Evolutionary conservation across 2,329 filamentous ascomycete species (phyloP).

Genomic region (Neonectria hederae): DNA sequence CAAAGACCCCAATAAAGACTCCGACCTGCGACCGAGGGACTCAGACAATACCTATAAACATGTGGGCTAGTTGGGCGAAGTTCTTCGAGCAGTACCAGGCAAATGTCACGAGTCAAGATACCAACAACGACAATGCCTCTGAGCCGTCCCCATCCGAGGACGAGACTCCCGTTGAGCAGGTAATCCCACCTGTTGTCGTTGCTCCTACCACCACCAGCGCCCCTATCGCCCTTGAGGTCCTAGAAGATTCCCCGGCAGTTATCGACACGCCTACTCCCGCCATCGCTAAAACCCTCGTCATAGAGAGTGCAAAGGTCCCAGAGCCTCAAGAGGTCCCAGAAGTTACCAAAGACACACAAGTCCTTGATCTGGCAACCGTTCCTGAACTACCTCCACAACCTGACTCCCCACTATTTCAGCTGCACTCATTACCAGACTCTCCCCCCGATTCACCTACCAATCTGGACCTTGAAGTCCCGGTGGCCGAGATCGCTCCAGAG

Average conservation of each 20-base stretch:
- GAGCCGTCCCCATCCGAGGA: neutral
- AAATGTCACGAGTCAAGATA: neutral
- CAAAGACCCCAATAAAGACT: neutral
- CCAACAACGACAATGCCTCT: neutral
- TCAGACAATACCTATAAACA: neutral
- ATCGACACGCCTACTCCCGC: neutral
- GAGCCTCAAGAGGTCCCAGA: neutral
- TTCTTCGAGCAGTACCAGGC: neutral
- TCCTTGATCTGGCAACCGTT: neutral
- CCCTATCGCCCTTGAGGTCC: neutral
- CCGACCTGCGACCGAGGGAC: neutral
- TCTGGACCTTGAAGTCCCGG: too few relatives aligned
- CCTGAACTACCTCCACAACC: neutral
- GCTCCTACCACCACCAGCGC: neutral
- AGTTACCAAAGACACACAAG: neutral
- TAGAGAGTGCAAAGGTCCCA: neutral
- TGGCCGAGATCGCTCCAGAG: too few relatives aligned
- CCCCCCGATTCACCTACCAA: neutral
- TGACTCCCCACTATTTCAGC: neutral
- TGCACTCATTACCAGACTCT: neutral
- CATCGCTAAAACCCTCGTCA: neutral
- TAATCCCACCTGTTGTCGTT: neutral
- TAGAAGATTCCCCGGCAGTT: neutral
- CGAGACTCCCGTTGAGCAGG: neutral
- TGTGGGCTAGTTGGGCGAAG: neutral